phyloP scores from a whole-genome alignment of 2,329 filamentous ascomycete genomes.

The Ophiostoma triangulosporum region DNA sequence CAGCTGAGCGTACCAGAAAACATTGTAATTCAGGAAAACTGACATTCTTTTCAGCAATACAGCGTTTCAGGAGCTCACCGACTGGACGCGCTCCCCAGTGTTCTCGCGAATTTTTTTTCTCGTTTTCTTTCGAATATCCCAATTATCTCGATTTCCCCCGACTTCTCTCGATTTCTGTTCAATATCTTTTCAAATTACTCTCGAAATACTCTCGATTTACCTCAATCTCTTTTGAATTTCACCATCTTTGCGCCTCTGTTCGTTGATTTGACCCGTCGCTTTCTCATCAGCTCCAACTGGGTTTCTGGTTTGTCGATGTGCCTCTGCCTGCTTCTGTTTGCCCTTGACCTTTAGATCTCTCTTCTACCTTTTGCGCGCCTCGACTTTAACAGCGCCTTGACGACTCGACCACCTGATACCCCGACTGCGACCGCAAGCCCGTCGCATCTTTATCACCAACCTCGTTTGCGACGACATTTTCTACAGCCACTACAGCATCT shows the following conservation, averaged over 20 bases:
- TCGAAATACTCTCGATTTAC: background rate
- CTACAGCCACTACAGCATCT: conserved; percentile 11
- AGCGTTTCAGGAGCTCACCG: conserved; percentile 6
- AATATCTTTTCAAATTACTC: background rate
- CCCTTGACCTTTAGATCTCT: background rate
- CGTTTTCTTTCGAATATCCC: background rate
- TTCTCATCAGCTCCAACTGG: background rate
- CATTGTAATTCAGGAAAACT: background rate
- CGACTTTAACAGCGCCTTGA: background rate
- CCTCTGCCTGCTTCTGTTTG: background rate
- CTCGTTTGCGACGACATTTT: conserved; percentile 1
- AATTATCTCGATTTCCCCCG: background rate
- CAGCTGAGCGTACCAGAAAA: conserved; percentile 7
- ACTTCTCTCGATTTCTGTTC: too few relatives aligned
- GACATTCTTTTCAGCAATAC: conserved; percentile 3
- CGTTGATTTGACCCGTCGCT: too few relatives aligned
- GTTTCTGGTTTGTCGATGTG: background rate
- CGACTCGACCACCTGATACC: background rate
- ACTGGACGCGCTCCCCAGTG: conserved; percentile 1
- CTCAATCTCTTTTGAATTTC: background rate
- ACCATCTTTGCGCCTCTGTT: background rate
- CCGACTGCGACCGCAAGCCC: background rate
- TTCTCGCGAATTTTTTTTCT: background rate
- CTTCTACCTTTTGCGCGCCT: background rate
- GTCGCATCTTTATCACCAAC: background rate